Conservation (phyloP, 1,284 basidiomycete species). For the Chondrostereum purpureum region DNA sequence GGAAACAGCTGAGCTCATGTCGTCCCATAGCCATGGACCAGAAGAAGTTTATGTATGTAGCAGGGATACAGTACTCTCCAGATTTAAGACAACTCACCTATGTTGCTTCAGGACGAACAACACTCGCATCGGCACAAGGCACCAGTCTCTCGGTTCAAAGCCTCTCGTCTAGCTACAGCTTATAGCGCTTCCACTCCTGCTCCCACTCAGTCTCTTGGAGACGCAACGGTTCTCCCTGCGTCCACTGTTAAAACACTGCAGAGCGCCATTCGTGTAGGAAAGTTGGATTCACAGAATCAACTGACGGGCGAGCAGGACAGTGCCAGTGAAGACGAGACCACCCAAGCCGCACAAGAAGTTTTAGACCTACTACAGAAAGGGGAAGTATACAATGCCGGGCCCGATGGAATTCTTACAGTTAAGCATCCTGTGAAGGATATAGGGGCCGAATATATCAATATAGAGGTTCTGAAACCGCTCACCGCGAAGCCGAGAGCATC, state of each 20-base stretch:
- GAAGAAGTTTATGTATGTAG: slow-evolving; percentile 27
- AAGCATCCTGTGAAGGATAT: slow-evolving; percentile 8
- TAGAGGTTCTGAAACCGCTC: slow-evolving; percentile 4
- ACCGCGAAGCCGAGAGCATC: background rate
- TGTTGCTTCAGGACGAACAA: background rate
- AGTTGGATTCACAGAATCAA: slow-evolving; percentile 43
- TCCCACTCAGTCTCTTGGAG: slow-evolving; percentile 28
- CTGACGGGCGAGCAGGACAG: slow-evolving; percentile 51
- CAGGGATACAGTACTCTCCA: too few relatives aligned
- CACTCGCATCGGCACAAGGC: slow-evolving; percentile 32
- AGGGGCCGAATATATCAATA: slow-evolving; percentile 9
- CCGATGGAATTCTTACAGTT: slow-evolving; percentile 22
- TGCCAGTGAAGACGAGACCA: slow-evolving; percentile 46
- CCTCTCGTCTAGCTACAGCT: slow-evolving; percentile 39
- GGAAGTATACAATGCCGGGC: slow-evolving; percentile 53
- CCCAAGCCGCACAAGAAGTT: slow-evolving; percentile 43
- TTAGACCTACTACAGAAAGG: slow-evolving; percentile 51
- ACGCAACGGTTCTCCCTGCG: slow-evolving; percentile 42
- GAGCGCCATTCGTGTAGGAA: slow-evolving; percentile 54
- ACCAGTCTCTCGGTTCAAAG: slow-evolving; percentile 56
- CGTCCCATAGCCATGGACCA: slow-evolving; percentile 34
- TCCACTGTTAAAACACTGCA: slow-evolving; percentile 47
- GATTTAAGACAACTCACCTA: slow-evolving; percentile 23
- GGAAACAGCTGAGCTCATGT: slow-evolving; percentile 40
- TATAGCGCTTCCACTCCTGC: slow-evolving; percentile 30